Evolutionary conservation across 331 rosid genomes (phyloP).

Genomic region (Malus hybrid): DNA sequence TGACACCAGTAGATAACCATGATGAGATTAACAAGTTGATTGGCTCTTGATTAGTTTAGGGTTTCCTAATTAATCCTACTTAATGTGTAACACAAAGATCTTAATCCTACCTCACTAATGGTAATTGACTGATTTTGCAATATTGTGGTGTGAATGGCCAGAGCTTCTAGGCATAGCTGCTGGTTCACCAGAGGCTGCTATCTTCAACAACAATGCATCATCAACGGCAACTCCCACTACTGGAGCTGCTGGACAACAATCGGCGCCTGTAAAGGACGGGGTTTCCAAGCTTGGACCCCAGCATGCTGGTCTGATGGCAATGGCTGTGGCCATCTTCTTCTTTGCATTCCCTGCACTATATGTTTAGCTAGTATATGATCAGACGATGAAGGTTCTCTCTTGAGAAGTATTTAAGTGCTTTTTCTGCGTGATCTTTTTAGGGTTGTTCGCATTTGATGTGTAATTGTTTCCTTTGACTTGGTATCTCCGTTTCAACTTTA

Average conservation of each 20-base stretch:
- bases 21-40: too few species aligned
- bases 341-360: constrained; percentile 16
- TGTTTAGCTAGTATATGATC: neutral
- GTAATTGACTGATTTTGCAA: neutral
- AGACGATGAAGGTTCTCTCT: neutral
- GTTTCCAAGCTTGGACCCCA: constrained; percentile 12
- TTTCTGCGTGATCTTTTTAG: neutral
- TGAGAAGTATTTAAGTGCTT: neutral
- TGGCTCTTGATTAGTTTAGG: too few species aligned
- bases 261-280: constrained; percentile 15
- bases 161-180: constrained; percentile 66
- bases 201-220: constrained; percentile 44
- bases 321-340: constrained; percentile 25
- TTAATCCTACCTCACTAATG: neutral
- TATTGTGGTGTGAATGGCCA: constrained; percentile 17
- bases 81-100: neutral
- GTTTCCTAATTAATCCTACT: neutral
- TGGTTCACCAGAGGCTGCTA: constrained; percentile 68
- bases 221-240: constrained; percentile 13
- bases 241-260: neutral
- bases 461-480: neutral
- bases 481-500: neutral
- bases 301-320: neutral
- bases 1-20: neutral
- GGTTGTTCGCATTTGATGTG: neutral